Conservation (phyloP, 2,329 filamentous ascomycete genomes). For the Penicillium sp. region DNA sequence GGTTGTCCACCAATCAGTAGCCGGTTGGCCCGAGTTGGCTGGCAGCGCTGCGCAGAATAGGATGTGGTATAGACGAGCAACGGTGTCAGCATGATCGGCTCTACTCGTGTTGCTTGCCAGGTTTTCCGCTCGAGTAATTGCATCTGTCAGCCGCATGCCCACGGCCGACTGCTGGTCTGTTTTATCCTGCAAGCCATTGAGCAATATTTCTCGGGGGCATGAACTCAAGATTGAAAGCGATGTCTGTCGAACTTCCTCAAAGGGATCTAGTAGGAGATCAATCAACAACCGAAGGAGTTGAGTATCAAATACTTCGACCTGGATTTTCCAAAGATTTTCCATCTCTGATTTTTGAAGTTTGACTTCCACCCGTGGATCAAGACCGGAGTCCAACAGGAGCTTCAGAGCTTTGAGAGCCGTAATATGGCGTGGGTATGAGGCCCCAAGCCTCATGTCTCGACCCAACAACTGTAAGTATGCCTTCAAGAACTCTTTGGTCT, state of each 20-base stretch:
- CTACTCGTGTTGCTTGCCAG: slow-evolving; percentile 63
- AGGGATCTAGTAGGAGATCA: slow-evolving; percentile 82
- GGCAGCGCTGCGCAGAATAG: slow-evolving; percentile 59
- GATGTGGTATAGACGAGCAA: slow-evolving; percentile 73
- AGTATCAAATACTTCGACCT: slow-evolving; percentile 44
- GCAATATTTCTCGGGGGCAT: slow-evolving; percentile 35
- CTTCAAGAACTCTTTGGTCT: slow-evolving; percentile 57
- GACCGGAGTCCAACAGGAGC: slow-evolving; percentile 66
- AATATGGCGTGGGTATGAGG: slow-evolving; percentile 87
- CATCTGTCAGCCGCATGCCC: slow-evolving; percentile 30
- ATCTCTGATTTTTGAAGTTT: slow-evolving; percentile 50
- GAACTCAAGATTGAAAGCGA: slow-evolving; percentile 48
- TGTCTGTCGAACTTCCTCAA: slow-evolving; percentile 77
- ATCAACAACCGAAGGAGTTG: slow-evolving; percentile 58
- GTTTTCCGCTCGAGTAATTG: slow-evolving; percentile 37
- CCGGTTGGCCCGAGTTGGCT: slow-evolving; percentile 22
- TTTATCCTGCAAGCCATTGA: slow-evolving; percentile 13
- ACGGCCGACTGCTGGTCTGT: slow-evolving; percentile 21
- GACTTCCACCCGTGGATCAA: slow-evolving; percentile 53
- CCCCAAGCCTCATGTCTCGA: slow-evolving; percentile 71
- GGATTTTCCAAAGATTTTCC: slow-evolving; percentile 53
- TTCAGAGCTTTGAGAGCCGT: slow-evolving; percentile 71
- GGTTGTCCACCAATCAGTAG: slow-evolving; percentile 32
- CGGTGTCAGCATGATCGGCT: slow-evolving; percentile 88
- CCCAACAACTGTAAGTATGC: slow-evolving; percentile 75